Evolutionary conservation across 768 basidiomycete genomes (phyloP).

Genomic region (Megacollybia marginata): DNA sequence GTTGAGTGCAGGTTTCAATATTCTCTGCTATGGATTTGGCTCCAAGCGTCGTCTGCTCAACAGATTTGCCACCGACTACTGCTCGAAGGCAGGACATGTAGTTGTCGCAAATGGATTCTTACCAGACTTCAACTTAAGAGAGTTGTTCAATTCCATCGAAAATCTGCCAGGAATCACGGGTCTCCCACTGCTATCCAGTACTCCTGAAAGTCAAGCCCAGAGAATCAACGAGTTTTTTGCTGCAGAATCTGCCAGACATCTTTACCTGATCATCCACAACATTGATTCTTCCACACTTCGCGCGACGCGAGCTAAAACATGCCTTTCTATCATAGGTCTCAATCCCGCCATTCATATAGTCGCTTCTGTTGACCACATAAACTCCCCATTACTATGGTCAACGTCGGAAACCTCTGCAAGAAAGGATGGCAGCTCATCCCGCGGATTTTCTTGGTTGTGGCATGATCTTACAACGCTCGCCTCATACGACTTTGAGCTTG

Average conservation of each 20-base stretch:
- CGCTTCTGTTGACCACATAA: slow-evolving; percentile 83
- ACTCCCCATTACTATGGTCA: slow-evolving; percentile 79
- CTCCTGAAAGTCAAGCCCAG: slow-evolving; percentile 55
- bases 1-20: slow-evolving; percentile 77
- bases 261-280: slow-evolving; percentile 85
- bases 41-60: slow-evolving; percentile 79
- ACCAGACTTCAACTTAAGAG: slow-evolving; percentile 59
- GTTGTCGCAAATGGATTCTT: slow-evolving; percentile 76
- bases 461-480: slow-evolving; percentile 86
- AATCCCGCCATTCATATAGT: slow-evolving; percentile 73
- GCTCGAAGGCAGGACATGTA: slow-evolving; percentile 59
- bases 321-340: slow-evolving; percentile 66
- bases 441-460: slow-evolving; percentile 74
- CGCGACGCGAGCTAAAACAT: slow-evolving; percentile 49
- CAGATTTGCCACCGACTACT: slow-evolving; percentile 53
- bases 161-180: slow-evolving; percentile 33
- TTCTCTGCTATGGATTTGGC: slow-evolving; percentile 84
- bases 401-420: slow-evolving; percentile 54
- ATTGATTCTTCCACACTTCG: slow-evolving; percentile 76
- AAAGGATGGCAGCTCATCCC: slow-evolving; percentile 26
- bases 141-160: slow-evolving; percentile 59
- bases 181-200: slow-evolving; percentile 27
- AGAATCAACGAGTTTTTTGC: slow-evolving; percentile 60
- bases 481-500: slow-evolving; percentile 75
- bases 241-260: slow-evolving; percentile 28